These are phyloP conservation scores for Coleophoma eucalyptorum DNA, from an alignment of 2,329 filamentous ascomycete genomes.

Conservation along the genomic window DNA sequence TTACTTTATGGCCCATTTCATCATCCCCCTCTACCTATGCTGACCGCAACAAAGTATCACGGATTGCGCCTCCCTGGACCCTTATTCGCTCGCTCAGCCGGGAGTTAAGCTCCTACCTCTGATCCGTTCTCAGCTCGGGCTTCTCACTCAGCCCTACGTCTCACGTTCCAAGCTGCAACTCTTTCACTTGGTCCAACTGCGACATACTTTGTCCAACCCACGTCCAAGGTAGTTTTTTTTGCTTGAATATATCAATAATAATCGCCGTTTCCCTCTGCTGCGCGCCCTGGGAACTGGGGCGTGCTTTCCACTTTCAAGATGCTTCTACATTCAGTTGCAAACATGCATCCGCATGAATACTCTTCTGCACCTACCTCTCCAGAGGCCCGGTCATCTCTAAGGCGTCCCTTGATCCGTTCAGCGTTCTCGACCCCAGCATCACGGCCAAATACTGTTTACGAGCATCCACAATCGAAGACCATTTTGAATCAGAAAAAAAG, in stretches of 20 bases:
- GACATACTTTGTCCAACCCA: background rate
- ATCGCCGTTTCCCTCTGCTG: background rate
- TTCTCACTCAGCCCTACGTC: conserved; percentile 9
- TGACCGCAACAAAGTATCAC: too few relatives aligned
- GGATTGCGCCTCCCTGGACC: background rate
- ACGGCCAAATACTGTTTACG: conserved; percentile 17
- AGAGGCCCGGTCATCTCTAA: conserved; percentile 11
- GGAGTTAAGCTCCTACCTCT: background rate
- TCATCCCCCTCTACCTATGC: too few relatives aligned
- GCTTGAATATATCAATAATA: background rate
- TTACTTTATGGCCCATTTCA: too few relatives aligned
- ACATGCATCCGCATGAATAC: conserved; percentile 20
- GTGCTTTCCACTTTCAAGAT: conserved; percentile 14
- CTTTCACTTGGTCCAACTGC: background rate
- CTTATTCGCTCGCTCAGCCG: background rate
- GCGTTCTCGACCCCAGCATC: conserved; percentile 23
- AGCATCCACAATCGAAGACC: conserved; percentile 13
- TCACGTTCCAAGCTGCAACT: background rate
- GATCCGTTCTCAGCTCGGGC: background rate
- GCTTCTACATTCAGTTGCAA: conserved; percentile 25
- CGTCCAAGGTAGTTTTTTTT: background rate
- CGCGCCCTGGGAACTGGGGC: conserved; percentile 10
- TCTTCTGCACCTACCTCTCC: conserved; percentile 11
- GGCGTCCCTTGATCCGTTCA: conserved; percentile 22
- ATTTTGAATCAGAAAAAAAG: conserved; percentile 9